Base-by-base conservation (phyloP, 73 alveolate genomes). In the Paramecium sexaurelia region DNA sequence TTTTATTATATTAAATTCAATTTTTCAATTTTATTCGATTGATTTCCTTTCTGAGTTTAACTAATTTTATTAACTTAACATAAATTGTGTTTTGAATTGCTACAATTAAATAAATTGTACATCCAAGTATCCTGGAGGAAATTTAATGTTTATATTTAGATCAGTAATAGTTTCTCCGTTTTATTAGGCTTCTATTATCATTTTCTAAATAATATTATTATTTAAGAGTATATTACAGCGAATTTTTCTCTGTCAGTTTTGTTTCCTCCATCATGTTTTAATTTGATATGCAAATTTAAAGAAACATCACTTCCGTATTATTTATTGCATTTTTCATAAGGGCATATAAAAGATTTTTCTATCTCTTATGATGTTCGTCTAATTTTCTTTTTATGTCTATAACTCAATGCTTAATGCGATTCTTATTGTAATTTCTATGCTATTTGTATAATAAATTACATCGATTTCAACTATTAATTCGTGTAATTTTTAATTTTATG, bases 181-280 rank as follows among this genome's bases (percentile, higher is more conserved):
- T 35, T 69, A 39, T 88, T 88, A 27, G 4, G 94, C 94, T 15
- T 68, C 78, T 9, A 75, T 68, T 10, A 88, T 88, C 75, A 82
- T 68, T 69, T 82, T 88, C 94, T 88, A 71, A 24, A 20, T 7
- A 15, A 68, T 10, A 55, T 33, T 40, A 67, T 20, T 33, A 66
- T 11, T 35, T 24, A 36, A n/a, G 4, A n/a, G 13, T 35, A n/a
- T 51, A 68, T 51, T 92, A 88, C 94, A 22, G 98, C 98, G n/a
- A 92, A 87, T 89, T 94, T 95, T 82, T 95, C 98, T 89, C 98
- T 94, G 19, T 95, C 98, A 3, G 98, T 95, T 78, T 95, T 95
- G 56, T 95, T 95, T 0, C 98, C 98, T 33, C 96, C 98, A 83
- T 92, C 91, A 68, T 95, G 98, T 84, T 95, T 95, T 7, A 94